phyloP scores from a whole-genome alignment of 768 basidiomycete species.

The Auriscalpium vulgare region DNA sequence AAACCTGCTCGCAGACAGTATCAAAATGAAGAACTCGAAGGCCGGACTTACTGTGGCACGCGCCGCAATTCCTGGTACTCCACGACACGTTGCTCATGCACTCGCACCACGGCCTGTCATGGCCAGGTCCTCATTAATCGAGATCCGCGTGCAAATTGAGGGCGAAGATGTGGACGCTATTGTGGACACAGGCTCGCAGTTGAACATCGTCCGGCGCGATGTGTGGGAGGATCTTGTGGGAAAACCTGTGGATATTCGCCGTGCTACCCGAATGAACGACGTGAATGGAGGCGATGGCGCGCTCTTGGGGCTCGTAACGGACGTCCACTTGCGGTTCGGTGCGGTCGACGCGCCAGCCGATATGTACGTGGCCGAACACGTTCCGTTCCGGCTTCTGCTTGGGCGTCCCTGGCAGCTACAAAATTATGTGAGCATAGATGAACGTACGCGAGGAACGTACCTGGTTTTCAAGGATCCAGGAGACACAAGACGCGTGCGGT shows the following conservation, averaged over 20 bases:
- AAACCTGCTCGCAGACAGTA: no score
- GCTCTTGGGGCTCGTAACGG: constrained; percentile 16
- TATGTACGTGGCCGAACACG: constrained; percentile 17
- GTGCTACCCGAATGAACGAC: constrained; percentile 14
- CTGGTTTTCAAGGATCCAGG: neutral
- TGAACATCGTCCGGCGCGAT: neutral
- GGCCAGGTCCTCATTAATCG: neutral
- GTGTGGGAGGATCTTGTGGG: neutral
- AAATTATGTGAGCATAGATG: constrained; percentile 18
- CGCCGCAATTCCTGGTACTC: no score
- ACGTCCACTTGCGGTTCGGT: constrained; percentile 19
- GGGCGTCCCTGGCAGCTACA: constrained; percentile 19
- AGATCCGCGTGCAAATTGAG: neutral
- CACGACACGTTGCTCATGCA: no score
- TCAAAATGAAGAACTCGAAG: no score
- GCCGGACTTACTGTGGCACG: no score
- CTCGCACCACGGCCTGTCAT: no score
- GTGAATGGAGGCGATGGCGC: constrained; percentile 22
- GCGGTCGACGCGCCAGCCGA: constrained; percentile 13
- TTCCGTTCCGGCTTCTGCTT: constrained; percentile 15
- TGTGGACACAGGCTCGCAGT: neutral
- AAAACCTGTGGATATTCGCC: neutral
- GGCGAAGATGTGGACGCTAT: neutral
- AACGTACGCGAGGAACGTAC: constrained; percentile 15
- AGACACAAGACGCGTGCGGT: neutral